Conservation (phyloP, 306 rosid genomes). For the Ochetophila trinervis region DNA sequence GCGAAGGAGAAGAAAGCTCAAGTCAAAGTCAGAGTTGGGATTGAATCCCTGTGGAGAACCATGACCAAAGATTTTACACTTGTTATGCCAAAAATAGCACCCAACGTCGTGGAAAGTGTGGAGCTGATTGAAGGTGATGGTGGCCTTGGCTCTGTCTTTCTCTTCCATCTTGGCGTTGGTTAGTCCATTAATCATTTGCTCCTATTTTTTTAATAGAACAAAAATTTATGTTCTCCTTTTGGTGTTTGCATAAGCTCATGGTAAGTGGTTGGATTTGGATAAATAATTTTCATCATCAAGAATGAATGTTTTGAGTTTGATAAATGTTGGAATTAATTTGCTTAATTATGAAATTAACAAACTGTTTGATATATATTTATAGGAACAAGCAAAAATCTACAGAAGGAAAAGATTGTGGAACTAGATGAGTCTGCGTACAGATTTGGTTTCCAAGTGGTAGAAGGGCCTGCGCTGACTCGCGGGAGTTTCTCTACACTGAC, state of each 20-base stretch:
- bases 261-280: no score
- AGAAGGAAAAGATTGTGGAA: slow-evolving; percentile 22
- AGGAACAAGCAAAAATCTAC: not conserved
- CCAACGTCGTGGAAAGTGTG: not conserved
- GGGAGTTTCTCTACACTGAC: slow-evolving; percentile 16
- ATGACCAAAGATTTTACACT: slow-evolving; percentile 2
- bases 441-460: slow-evolving; percentile 7
- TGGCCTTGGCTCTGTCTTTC: slow-evolving; percentile 12
- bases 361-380: not conserved
- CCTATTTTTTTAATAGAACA: not conserved
- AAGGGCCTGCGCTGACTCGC: slow-evolving; percentile 14
- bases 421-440: slow-evolving; percentile 9
- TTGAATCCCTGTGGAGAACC: slow-evolving; percentile 17
- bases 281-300: no score
- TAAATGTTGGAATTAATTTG: not conserved
- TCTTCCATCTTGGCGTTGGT: slow-evolving; percentile 1
- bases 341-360: no score
- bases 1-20: slow-evolving; percentile 1
- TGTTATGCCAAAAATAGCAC: slow-evolving; percentile 16
- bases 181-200: not conserved
- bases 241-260: no score
- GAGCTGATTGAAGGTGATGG: slow-evolving; percentile 19
- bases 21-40: slow-evolving; percentile 7
- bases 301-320: no score
- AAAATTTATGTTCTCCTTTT: no score